These are phyloP conservation scores for Phyllosticta citriasiana DNA, from an alignment of 2,329 filamentous ascomycete species.

Conservation along the genomic window DNA sequence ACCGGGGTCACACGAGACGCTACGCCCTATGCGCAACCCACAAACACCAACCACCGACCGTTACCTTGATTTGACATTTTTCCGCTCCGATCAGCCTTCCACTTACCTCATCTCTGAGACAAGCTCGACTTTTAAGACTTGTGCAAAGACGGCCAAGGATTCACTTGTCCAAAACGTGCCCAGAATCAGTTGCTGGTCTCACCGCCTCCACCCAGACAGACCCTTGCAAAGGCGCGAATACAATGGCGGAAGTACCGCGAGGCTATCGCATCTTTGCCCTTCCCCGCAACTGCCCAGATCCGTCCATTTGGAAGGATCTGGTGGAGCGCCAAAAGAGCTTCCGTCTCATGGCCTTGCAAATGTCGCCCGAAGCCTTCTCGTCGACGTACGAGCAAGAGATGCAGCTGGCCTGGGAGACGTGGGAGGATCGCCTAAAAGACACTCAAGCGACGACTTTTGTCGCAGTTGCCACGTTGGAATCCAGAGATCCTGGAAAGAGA, in stretches of 20 bases:
- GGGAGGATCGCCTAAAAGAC: constrained; percentile 15
- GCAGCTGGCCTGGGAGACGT: constrained; percentile 13
- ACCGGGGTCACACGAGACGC: constrained; percentile 6
- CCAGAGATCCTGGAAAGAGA: neutral
- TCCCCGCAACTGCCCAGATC: constrained; percentile 10
- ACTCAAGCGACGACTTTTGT: constrained; percentile 13
- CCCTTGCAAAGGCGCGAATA: neutral
- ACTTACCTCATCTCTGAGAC: neutral
- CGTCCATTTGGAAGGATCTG: constrained; percentile 10
- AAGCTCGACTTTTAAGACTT: neutral
- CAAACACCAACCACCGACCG: neutral
- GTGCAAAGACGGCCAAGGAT: neutral
- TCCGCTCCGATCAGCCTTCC: neutral
- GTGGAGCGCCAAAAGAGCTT: constrained; percentile 12
- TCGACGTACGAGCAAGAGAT: constrained; percentile 18
- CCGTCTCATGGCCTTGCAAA: constrained; percentile 14
- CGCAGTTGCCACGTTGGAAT: neutral
- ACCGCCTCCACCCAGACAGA: neutral
- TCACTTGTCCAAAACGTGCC: neutral
- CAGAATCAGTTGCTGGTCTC: neutral
- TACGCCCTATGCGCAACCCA: constrained; percentile 3
- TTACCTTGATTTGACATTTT: neutral
- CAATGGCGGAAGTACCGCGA: neutral
- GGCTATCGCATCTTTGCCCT: constrained; percentile 5
- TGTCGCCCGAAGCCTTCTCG: constrained; percentile 13